Evolutionary conservation across 441 rosid species (phyloP).

Genomic region (Populus trichocarpa): DNA sequence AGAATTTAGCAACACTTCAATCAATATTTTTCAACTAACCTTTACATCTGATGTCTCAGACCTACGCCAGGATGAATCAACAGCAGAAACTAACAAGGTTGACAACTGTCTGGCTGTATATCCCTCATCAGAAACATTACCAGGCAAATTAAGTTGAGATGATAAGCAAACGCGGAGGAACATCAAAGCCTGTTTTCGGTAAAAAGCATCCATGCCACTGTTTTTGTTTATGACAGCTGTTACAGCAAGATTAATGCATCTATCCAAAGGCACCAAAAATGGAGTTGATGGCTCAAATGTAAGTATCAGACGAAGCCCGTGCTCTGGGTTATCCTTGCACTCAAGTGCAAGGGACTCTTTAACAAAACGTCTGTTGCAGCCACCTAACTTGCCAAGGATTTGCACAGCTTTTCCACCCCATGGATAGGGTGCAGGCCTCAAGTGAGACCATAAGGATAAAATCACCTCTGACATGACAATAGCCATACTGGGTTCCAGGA

Average conservation of each 20-base stretch:
- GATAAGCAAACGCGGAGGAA: conserved; percentile 87
- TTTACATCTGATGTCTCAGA: conserved; percentile 67
- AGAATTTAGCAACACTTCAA: conserved; percentile 11
- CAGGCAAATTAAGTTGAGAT: conserved; percentile 97
- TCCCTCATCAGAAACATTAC: conserved; percentile 70
- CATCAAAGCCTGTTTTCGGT: conserved; percentile 84
- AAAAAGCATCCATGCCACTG: conserved; percentile 58
- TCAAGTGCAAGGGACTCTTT: conserved; percentile 97
- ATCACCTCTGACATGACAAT: conserved; percentile 97
- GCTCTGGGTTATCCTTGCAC: conserved; percentile 99
- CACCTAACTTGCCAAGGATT: conserved; percentile 98
- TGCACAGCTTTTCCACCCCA: conserved; percentile 96
- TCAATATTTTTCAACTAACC: conserved; percentile 45
- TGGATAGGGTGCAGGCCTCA: conserved; percentile 89
- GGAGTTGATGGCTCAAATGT: conserved; percentile 97
- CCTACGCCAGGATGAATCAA: conserved; percentile 70
- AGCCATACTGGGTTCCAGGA: conserved; percentile 97
- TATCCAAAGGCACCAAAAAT: conserved; percentile 92
- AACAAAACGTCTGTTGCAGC: conserved; percentile 90
- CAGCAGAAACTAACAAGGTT: conserved; percentile 57
- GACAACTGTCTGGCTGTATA: conserved; percentile 61
- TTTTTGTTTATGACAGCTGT: conserved; percentile 72
- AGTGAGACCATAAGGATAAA: conserved; percentile 94
- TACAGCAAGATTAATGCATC: conserved; percentile 95
- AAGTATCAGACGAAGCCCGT: conserved; percentile 95